phyloP scores from a whole-genome alignment of 2,329 filamentous ascomycete genomes.

The Hymenoscyphus infarciens region DNA sequence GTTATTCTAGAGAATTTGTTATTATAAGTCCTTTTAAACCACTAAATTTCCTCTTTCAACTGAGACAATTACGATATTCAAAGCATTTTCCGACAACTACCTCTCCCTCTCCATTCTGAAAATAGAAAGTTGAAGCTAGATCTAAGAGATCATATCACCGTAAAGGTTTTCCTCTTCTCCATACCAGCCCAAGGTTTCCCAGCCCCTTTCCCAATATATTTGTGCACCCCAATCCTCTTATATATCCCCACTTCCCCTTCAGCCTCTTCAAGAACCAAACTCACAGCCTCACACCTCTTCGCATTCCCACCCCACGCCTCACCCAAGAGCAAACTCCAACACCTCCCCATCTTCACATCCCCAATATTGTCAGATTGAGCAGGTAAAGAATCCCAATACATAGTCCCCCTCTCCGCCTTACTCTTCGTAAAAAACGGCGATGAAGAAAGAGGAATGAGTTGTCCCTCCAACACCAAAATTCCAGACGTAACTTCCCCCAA shows the following conservation, averaged over 20 bases:
- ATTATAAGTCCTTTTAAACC: no score
- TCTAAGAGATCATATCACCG: neutral
- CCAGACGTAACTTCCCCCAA: slow-evolving; percentile 1
- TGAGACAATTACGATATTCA: no score
- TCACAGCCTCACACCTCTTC: slow-evolving; percentile 3
- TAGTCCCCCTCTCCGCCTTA: neutral
- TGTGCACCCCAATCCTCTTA: slow-evolving; percentile 5
- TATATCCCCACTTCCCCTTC: neutral
- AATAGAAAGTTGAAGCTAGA: no score
- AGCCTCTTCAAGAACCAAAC: neutral
- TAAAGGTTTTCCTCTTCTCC: slow-evolving; percentile 5
- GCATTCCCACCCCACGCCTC: slow-evolving; percentile 3
- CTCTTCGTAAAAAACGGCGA: neutral
- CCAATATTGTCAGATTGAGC: neutral
- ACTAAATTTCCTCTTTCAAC: no score
- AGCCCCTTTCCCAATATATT: neutral
- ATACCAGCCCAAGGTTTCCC: slow-evolving; percentile 6
- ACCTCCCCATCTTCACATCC: neutral
- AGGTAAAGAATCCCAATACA: slow-evolving; percentile 4
- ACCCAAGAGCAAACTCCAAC: slow-evolving; percentile 9
- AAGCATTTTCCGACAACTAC: no score
- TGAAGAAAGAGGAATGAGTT: neutral
- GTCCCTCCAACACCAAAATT: neutral
- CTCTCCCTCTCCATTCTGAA: no score
- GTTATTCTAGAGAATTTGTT: no score